These are phyloP conservation scores for Linum lewisii DNA, from an alignment of 345 rosid species.

Conservation along the genomic window DNA sequence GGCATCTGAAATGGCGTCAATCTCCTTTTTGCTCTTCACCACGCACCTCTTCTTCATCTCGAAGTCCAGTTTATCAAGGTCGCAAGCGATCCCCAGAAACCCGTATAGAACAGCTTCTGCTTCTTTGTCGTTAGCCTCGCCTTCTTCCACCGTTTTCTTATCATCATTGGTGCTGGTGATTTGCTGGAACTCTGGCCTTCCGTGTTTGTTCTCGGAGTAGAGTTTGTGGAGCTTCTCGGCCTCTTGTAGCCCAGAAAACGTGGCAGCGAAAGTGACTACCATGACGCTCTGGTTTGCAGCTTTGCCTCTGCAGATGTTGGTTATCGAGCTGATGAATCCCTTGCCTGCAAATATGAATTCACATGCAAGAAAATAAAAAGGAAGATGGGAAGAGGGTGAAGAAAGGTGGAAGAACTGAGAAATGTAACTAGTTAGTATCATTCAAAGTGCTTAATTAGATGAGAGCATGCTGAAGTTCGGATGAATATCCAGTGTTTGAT, in stretches of 20 bases:
- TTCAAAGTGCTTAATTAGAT: no score
- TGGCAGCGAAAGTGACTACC: conserved; percentile 36
- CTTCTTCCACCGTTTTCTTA: conserved; percentile 3
- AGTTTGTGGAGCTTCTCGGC: conserved; percentile 37
- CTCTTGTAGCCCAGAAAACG: conserved; percentile 33
- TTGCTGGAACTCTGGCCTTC: conserved; percentile 29
- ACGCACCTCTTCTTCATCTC: conserved; percentile 26
- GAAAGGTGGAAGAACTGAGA: background rate
- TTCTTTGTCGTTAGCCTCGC: background rate
- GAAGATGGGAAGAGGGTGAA: conserved; percentile 1
- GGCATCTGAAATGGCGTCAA: conserved; percentile 21
- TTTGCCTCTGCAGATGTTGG: conserved; percentile 33
- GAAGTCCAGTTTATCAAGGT: conserved; percentile 37
- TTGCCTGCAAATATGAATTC: conserved; percentile 20
- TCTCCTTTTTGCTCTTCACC: conserved; percentile 41
- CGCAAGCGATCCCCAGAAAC: conserved; percentile 38
- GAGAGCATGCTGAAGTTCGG: no score
- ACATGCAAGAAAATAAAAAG: conserved; percentile 6
- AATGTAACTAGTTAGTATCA: background rate
- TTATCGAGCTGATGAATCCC: conserved; percentile 26
- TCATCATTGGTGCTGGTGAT: background rate
- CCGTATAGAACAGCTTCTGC: conserved; percentile 28
- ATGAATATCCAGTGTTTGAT: conserved; percentile 2
- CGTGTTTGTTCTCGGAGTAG: conserved; percentile 26
- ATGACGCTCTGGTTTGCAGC: conserved; percentile 39